Conservation (phyloP, 2,329 filamentous ascomycete genomes). For the Macrophomina pseudophaseolina region DNA sequence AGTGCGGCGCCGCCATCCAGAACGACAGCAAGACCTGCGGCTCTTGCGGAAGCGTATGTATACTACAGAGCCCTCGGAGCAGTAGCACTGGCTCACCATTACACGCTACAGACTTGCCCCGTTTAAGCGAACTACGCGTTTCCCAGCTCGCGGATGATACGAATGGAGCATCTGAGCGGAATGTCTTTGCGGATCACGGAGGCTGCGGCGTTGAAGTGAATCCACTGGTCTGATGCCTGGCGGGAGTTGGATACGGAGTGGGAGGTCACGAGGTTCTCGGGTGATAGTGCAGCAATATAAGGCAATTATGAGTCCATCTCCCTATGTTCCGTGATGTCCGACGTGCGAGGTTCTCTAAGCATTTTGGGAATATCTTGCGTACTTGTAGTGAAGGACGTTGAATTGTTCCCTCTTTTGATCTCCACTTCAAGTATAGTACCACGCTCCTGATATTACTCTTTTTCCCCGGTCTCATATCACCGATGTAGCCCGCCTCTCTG, state of each 20-base stretch:
- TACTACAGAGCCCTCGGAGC: background rate
- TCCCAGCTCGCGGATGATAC: background rate
- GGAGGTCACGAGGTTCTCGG: slow-evolving; percentile 14
- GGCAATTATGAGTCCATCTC: background rate
- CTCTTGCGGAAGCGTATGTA: slow-evolving; percentile 45
- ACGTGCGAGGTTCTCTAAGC: too few species aligned
- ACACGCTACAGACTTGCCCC: slow-evolving; percentile 19
- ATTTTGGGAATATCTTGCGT: too few species aligned
- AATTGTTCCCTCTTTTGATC: too few species aligned
- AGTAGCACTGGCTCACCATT: background rate
- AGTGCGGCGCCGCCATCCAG: slow-evolving; percentile 42
- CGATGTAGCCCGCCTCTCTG: too few species aligned
- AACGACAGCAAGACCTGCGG: slow-evolving; percentile 43
- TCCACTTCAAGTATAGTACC: too few species aligned
- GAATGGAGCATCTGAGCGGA: background rate
- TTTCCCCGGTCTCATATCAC: too few species aligned
- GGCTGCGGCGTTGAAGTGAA: slow-evolving; percentile 8
- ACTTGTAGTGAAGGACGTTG: too few species aligned
- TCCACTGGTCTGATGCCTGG: background rate
- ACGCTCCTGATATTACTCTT: too few species aligned
- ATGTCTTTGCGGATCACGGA: background rate
- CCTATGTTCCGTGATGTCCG: too few species aligned
- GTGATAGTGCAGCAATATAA: background rate
- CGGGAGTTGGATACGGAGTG: background rate
- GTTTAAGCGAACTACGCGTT: background rate